Evolutionary conservation across 78 protist genomes (phyloP).

Genomic region (Pigoraptor vietnamica): DNA sequence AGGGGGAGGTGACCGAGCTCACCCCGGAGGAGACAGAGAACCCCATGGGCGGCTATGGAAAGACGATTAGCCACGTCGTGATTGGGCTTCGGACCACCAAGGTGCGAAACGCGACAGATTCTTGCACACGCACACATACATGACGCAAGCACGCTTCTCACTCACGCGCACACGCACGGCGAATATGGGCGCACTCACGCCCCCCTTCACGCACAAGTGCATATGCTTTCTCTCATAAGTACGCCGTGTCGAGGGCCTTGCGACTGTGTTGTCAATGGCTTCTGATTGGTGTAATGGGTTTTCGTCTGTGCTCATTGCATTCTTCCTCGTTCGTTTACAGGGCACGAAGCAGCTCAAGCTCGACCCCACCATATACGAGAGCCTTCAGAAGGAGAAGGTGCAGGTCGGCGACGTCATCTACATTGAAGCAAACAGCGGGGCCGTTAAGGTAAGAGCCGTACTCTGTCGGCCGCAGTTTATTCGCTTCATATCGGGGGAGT

Average conservation of each 20-base stretch:
- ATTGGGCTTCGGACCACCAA: constrained; percentile 82
- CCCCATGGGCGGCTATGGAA: constrained; percentile 92
- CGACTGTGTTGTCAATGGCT: no score
- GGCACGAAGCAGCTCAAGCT: constrained; percentile 94
- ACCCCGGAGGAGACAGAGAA: constrained; percentile 96
- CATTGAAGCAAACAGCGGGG: constrained; percentile 95
- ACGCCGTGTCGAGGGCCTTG: no score
- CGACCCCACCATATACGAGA: constrained; percentile 96
- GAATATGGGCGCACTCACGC: no score
- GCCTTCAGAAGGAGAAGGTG: constrained; percentile 96
- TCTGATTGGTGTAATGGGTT: no score
- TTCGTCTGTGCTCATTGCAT: no score
- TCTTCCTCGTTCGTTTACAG: not conserved
- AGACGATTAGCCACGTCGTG: constrained; percentile 89
- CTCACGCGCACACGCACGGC: no score
- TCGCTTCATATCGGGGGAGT: not conserved
- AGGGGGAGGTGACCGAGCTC: constrained; percentile 98
- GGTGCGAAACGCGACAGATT: constrained; percentile 7
- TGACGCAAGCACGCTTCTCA: not conserved
- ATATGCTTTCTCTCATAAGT: no score
- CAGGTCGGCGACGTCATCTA: constrained; percentile 96
- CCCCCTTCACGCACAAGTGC: no score
- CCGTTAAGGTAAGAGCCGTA: constrained; percentile 68
- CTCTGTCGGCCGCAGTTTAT: not conserved
- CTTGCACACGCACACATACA: not conserved